Evolutionary conservation across 2,329 filamentous ascomycete genomes (phyloP).

Genomic region (Teratosphaeria zuluensis): DNA sequence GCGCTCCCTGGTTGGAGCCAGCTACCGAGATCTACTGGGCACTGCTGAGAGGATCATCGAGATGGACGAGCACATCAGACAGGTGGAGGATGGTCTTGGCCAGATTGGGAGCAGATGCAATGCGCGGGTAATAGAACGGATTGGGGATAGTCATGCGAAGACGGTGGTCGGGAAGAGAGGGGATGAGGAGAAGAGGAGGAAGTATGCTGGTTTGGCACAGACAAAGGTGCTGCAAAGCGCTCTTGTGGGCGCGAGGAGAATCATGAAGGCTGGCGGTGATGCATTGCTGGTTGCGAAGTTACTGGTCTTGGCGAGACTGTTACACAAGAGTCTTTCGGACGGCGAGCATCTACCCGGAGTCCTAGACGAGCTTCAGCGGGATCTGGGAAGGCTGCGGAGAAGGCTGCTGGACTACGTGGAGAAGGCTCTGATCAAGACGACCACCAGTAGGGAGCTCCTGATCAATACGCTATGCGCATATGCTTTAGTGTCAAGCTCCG

Average conservation of each 20-base stretch:
- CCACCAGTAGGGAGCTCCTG: slow-evolving; percentile 38
- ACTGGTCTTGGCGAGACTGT: slow-evolving; percentile 62
- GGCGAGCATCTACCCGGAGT: slow-evolving; percentile 38
- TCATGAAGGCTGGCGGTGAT: slow-evolving; percentile 41
- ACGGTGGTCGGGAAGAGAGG: slow-evolving; percentile 4
- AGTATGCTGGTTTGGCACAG: slow-evolving; percentile 10
- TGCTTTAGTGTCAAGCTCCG: slow-evolving; percentile 70
- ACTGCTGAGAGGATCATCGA: slow-evolving; percentile 89
- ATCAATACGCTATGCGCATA: slow-evolving; percentile 72
- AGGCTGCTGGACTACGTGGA: slow-evolving; percentile 59
- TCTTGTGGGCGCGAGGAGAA: slow-evolving; percentile 34
- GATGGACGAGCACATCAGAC: slow-evolving; percentile 71
- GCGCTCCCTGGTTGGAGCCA: slow-evolving; percentile 54
- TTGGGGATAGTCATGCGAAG: slow-evolving; percentile 38
- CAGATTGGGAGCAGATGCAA: slow-evolving; percentile 71
- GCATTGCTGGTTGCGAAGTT: slow-evolving; percentile 51
- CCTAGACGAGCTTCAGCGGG: slow-evolving; percentile 55
- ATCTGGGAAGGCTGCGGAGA: slow-evolving; percentile 51
- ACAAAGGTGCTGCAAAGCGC: slow-evolving; percentile 45
- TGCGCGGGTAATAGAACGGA: slow-evolving; percentile 56
- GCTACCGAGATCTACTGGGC: slow-evolving; percentile 80
- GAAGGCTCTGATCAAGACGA: slow-evolving; percentile 31
- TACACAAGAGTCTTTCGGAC: slow-evolving; percentile 63
- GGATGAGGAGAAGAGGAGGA: slow-evolving; percentile 5
- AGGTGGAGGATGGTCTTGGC: slow-evolving; percentile 61